Evolutionary conservation across 192 early-diverging fungal genomes (phyloP).

Genomic region (Coemansia sp.): DNA sequence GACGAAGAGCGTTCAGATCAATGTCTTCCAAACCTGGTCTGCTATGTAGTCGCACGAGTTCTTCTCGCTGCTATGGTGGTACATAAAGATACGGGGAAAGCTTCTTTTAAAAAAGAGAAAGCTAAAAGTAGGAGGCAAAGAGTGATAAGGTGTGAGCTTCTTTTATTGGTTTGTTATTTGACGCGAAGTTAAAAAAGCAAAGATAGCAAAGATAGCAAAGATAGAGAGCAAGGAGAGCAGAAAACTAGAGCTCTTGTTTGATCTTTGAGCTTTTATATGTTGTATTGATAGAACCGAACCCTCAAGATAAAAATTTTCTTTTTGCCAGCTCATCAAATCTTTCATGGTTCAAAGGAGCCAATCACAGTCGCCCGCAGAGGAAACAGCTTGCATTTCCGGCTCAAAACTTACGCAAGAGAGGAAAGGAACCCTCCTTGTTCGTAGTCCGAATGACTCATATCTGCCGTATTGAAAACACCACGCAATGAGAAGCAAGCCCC

Average conservation of each 20-base stretch:
- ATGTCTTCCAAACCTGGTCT: slow-evolving; percentile 57
- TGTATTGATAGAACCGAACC: not conserved
- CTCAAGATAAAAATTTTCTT: not conserved
- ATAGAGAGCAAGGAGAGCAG: not conserved
- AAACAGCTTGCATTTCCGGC: not conserved
- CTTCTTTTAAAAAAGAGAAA: not conserved
- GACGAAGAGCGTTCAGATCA: slow-evolving; percentile 24
- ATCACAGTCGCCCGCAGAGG: not conserved
- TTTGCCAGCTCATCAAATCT: not conserved
- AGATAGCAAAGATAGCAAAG: not conserved
- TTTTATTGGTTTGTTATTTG: not conserved
- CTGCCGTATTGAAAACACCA: too few relatives aligned
- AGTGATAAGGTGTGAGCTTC: not conserved
- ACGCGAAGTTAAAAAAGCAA: too few relatives aligned
- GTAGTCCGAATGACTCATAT: too few relatives aligned
- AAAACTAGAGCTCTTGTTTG: not conserved
- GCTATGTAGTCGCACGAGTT: slow-evolving; percentile 55
- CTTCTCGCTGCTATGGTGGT: slow-evolving; percentile 50
- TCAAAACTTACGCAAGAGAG: too few relatives aligned
- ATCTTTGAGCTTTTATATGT: too few relatives aligned
- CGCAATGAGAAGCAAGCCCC: too few relatives aligned
- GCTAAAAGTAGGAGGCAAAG: not conserved
- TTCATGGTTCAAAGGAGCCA: not conserved
- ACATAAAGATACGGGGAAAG: slow-evolving; percentile 19
- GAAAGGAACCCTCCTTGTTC: too few relatives aligned